These are phyloP conservation scores for Cyclotella kingstonii DNA, from an alignment of 108 stramenopile genomes.

Conservation along the genomic window DNA sequence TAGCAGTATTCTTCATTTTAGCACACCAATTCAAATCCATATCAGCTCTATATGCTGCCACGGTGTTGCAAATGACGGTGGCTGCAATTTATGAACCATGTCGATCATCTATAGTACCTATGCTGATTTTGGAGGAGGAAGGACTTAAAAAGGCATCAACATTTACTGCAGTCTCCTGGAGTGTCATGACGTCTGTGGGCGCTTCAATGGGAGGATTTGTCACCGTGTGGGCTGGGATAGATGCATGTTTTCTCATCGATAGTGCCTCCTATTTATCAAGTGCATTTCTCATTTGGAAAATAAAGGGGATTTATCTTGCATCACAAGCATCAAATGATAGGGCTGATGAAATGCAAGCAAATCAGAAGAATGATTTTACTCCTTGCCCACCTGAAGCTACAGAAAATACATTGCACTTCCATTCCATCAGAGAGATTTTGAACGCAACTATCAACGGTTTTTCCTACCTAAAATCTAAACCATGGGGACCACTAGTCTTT, in stretches of 20 bases:
- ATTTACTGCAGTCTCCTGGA: conserved; percentile 56
- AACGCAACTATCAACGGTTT: conserved; percentile 47
- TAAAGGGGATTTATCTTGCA: conserved; percentile 21
- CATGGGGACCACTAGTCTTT: conserved; percentile 56
- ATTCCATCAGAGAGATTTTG: conserved; percentile 10
- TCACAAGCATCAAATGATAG: not conserved
- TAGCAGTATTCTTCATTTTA: conserved; percentile 47
- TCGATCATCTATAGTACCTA: conserved; percentile 51
- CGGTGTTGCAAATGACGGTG: conserved; percentile 49
- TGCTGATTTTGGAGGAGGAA: conserved; percentile 51
- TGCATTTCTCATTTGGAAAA: conserved; percentile 46
- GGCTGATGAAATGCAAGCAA: not conserved
- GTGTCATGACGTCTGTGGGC: conserved; percentile 63
- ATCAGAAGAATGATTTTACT: too few species aligned
- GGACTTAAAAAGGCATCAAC: conserved; percentile 64
- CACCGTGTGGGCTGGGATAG: conserved; percentile 49
- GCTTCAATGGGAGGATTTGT: conserved; percentile 53
- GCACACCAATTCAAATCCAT: conserved; percentile 52
- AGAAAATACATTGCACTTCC: conserved; percentile 5
- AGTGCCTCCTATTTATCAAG: conserved; percentile 51
- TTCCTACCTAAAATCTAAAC: conserved; percentile 46
- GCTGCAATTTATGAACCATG: conserved; percentile 66
- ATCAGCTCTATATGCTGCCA: conserved; percentile 48
- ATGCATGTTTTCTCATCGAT: conserved; percentile 55
- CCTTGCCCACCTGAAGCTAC: too few species aligned